Conservation (phyloP, 2,329 filamentous ascomycete species). For the Paraconiothyrium sp. region DNA sequence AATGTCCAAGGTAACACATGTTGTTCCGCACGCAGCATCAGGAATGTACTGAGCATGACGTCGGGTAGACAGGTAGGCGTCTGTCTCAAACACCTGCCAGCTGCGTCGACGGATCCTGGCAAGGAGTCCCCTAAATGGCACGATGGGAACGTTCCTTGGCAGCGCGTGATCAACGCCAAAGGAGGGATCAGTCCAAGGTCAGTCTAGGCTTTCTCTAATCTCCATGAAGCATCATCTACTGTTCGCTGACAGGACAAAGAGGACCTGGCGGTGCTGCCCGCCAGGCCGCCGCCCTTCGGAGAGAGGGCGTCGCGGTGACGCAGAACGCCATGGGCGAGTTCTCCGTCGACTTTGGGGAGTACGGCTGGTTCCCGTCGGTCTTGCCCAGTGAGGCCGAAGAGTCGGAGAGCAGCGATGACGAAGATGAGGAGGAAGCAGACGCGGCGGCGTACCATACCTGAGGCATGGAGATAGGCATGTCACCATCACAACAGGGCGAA, state of each 20-base stretch:
- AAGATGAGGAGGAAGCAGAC: constrained; percentile 40
- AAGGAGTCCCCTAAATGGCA: constrained; percentile 67
- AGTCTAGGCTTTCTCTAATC: constrained; percentile 31
- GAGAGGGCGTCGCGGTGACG: constrained; percentile 59
- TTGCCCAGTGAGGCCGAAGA: constrained; percentile 59
- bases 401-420: constrained; percentile 44
- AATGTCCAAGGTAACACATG: constrained; percentile 56
- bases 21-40: constrained; percentile 22
- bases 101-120: constrained; percentile 53
- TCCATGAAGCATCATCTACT: constrained; percentile 24
- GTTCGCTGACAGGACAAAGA: constrained; percentile 45
- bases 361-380: constrained; percentile 62
- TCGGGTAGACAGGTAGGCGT: constrained; percentile 79
- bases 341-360: constrained; percentile 55
- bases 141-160: constrained; percentile 86
- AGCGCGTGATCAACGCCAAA: constrained; percentile 88
- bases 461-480: constrained; percentile 23
- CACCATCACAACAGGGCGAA: constrained; percentile 3
- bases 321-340: constrained; percentile 58
- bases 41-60: constrained; percentile 58
- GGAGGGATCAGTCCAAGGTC: constrained; percentile 87
- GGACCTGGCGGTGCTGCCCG: constrained; percentile 56
- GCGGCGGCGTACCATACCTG: constrained; percentile 46
- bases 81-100: constrained; percentile 85
- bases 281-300: constrained; percentile 57